Evolutionary conservation across 2,329 filamentous ascomycete genomes (phyloP), one percentile per base, ranked within the genome.

Genomic region (Hymenoscyphus fructigenus): DNA sequence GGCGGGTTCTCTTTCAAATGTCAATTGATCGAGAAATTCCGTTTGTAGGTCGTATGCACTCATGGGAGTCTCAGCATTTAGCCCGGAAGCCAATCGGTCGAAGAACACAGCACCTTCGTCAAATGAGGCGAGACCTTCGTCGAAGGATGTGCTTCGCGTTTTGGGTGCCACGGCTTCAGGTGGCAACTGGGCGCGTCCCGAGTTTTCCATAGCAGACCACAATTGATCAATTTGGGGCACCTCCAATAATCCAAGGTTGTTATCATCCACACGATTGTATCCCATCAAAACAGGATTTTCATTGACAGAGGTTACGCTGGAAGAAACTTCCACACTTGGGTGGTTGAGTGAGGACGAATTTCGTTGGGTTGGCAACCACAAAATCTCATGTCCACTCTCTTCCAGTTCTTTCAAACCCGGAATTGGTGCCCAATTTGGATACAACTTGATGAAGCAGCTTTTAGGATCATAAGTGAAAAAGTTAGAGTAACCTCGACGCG

Each of bases 401-500:
- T 57, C 67, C 56, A 67, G 59, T 44, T 65, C 68, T 26, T 26
- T 47, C n/a, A 56, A 47, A 32, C 50, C 60, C 47, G 69, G 69
- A 47, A 66, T 61, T 2, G 47, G 26, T 32, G 59, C 58, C 26
- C 64, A 66, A 7, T 59, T 57, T 29, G 63, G 36, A n/a, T 64
- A 64, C 32, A 65, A 66, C 53, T 61, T 60, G 26, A 66, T 60
- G 5, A 44, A 61, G 20, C 53, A 56, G 17, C 28, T 60, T 23
- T 50, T 26, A 1, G 60, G 61, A 64, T 71, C 63, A 36, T 66
- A 69, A 15, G 66, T 66, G 38, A 59, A 69, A 47, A 64, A 69
- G 50, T 69, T 66, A 17, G 70, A 66, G 59, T 68, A 67, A 10
- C 65, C 63, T 14, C 66, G 71, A 44, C 66, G 62, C 7, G 29